A percentile compares a stretch with the other conserved stretches of the same genome.
phyloP scores from a whole-genome alignment of 257 asterid species.

The Hygrophila difformis region DNA sequence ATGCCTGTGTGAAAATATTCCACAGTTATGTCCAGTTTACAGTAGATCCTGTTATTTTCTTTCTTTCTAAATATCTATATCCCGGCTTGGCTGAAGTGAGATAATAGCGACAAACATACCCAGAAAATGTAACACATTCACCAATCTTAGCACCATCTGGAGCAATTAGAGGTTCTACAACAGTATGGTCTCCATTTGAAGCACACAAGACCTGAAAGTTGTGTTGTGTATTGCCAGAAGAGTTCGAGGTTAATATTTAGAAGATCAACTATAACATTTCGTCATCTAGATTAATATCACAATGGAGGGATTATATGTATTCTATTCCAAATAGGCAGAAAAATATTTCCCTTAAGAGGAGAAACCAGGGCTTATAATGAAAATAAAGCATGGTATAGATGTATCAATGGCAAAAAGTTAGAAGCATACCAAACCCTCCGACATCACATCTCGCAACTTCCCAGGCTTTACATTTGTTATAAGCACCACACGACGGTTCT shows the following conservation, averaged over 20 bases:
- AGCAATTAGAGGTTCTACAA: constrained; percentile 74
- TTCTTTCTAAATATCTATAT: too few species aligned
- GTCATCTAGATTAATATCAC: too few species aligned
- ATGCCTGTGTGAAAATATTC: constrained; percentile 29
- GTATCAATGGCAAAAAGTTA: not conserved
- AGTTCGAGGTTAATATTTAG: too few species aligned
- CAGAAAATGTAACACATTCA: constrained; percentile 61
- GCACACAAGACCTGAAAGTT: constrained; percentile 90
- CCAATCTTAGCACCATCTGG: constrained; percentile 85
- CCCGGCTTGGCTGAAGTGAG: not conserved
- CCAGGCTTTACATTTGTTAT: constrained; percentile 94
- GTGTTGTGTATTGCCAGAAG: too few species aligned
- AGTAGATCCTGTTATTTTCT: not conserved
- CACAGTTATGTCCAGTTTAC: not conserved
- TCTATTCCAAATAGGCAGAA: too few species aligned
- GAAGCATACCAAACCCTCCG: constrained; percentile 83
- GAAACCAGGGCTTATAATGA: too few species aligned
- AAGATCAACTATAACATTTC: too few species aligned
- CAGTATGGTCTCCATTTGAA: constrained; percentile 71
- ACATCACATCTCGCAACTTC: constrained; percentile 83
- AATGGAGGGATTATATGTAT: too few species aligned
- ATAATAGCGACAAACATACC: constrained; percentile 29
- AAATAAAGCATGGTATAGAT: too few species aligned
- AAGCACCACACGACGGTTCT: constrained; percentile 80
- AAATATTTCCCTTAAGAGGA: too few species aligned